Base-by-base conservation (phyloP, 306 rosid genomes). In the Lithocarpus polystachyus region DNA sequence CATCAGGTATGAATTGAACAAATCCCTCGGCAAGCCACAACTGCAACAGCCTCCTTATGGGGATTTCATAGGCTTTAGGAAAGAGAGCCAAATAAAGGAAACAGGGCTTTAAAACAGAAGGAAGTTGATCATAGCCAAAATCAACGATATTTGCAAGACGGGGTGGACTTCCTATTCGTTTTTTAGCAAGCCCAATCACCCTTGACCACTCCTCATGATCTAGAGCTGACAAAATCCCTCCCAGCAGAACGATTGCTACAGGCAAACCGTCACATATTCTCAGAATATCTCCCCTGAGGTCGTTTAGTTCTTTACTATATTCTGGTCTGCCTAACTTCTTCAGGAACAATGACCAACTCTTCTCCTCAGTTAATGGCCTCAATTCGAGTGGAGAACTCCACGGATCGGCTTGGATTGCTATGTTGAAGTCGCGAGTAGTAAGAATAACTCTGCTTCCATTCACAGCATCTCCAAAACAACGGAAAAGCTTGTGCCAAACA, bases 1-100 rank as follows among this genome's bases (percentile, higher is more conserved):
- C 3, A 3, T 4, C 37, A 6, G 40, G 17, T 40, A 15, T 5
- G 43, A 6, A 23, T 11, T 48, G n/a, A 45, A 72, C 59, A 28
- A 79, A 18, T 20, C 77, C 77, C 55, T 79, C 82, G 13, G 77
- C 82, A 6, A 57, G 33, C 82, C 82, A 71, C 11, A 79, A 71
- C 1, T 51, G 33, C 2, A 71, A 18, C 56, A 79, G 19, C 52
- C 82, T 72, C 75, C 82, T 29, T 4, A 60, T 11, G 6, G 82
- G 82, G 24, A 79, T 79, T 13, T 45, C 61, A 72, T 59, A 71
- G 6, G 56, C 62, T 45, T 13, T 71, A 0, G 82, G 82, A 60
- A 79, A 79, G 11, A 79, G 33, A 14, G 51, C 62, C 70, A 79
- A 28, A 59, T 79, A 79, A n/a, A 79, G 76, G 29, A 61, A 64